These are phyloP conservation scores for Paraconiothyrium sp. DNA, from an alignment of 2,329 filamentous ascomycete species.

Conservation along the genomic window DNA sequence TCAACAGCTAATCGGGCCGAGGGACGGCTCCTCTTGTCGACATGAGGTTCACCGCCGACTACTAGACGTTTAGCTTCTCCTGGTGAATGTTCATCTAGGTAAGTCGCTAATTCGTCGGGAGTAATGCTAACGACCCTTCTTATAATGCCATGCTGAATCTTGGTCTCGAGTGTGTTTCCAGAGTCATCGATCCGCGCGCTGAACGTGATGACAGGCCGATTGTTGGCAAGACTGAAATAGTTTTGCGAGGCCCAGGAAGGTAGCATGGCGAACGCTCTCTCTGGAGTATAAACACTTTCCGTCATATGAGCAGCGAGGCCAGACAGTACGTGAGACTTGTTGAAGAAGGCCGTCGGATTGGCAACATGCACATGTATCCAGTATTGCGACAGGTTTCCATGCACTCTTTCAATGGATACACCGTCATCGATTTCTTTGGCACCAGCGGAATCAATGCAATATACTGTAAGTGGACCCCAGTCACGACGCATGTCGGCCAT, in stretches of 20 bases:
- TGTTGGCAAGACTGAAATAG: constrained; percentile 63
- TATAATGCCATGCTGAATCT: constrained; percentile 63
- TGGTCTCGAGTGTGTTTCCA: constrained; percentile 64
- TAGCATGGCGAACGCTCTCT: constrained; percentile 66
- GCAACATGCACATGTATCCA: constrained; percentile 85
- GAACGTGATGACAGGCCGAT: constrained; percentile 69
- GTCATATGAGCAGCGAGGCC: constrained; percentile 69
- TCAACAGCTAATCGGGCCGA: constrained; percentile 27
- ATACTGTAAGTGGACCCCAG: constrained; percentile 69
- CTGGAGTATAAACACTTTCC: constrained; percentile 66
- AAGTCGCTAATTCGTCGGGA: constrained; percentile 46
- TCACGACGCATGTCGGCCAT: constrained; percentile 68
- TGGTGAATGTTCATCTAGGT: constrained; percentile 48
- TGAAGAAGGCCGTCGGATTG: constrained; percentile 77
- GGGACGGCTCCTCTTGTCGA: constrained; percentile 11
- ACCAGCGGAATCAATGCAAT: constrained; percentile 74
- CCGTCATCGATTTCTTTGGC: constrained; percentile 83
- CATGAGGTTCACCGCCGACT: constrained; percentile 37
- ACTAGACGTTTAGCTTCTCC: constrained; percentile 28
- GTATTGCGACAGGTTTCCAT: constrained; percentile 60
- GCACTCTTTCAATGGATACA: constrained; percentile 72
- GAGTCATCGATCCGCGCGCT: constrained; percentile 63
- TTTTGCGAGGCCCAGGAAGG: constrained; percentile 59
- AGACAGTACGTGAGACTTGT: constrained; percentile 66
- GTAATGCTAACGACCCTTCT: constrained; percentile 65